phyloP scores from a whole-genome alignment of 179 eudicot species.

The Heliamphora pulchella region DNA sequence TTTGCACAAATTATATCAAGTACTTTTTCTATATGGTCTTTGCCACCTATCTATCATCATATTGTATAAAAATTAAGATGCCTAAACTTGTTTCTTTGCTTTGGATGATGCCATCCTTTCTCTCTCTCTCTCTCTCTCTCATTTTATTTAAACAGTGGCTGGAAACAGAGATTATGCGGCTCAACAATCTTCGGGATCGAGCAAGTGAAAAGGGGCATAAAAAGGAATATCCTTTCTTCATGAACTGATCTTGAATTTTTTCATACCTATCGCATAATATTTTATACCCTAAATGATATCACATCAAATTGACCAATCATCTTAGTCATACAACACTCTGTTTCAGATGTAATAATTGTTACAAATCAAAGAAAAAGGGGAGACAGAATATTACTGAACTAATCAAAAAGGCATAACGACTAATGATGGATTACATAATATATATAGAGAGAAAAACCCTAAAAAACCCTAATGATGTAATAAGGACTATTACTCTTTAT shows the following conservation, averaged over 20 bases:
- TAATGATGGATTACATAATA: no score
- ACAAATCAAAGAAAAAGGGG: no score
- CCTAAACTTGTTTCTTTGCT: neutral
- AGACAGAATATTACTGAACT: no score
- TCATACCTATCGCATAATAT: neutral
- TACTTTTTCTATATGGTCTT: neutral
- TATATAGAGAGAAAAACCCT: no score
- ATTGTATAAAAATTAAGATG: neutral
- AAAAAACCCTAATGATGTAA: no score
- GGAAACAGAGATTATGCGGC: slow-evolving; percentile 68
- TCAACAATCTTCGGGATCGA: slow-evolving; percentile 78
- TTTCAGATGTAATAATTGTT: neutral
- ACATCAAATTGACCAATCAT: neutral
- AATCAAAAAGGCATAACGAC: no score
- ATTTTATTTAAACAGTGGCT: slow-evolving; percentile 46
- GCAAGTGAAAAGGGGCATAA: slow-evolving; percentile 85
- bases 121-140: neutral
- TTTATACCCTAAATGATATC: neutral
- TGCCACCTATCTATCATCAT: neutral
- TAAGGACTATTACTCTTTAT: no score
- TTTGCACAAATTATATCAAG: neutral
- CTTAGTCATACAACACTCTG: neutral
- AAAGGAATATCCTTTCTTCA: slow-evolving; percentile 83
- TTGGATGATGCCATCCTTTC: neutral
- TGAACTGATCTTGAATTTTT: neutral